phyloP scores from a whole-genome alignment of 2,329 filamentous ascomycete genomes.

The Scedosporium boydii region DNA sequence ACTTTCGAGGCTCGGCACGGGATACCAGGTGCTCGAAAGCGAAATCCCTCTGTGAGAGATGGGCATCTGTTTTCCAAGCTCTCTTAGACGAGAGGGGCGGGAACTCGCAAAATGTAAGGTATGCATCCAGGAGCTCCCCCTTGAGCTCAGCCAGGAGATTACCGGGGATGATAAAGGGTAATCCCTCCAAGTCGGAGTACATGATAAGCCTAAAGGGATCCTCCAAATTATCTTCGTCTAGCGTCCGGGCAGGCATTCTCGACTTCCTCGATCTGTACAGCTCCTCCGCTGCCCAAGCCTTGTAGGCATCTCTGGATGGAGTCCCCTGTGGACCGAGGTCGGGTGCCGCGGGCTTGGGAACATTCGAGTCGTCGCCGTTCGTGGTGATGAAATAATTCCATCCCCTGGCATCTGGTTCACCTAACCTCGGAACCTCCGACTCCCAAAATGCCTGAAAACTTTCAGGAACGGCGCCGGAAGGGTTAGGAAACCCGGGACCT shows the following conservation, averaged over 20 bases:
- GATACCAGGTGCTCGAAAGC: neutral
- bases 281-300: constrained; percentile 47
- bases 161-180: constrained; percentile 45
- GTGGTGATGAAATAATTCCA: constrained; percentile 50
- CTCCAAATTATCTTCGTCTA: constrained; percentile 66
- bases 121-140: constrained; percentile 54
- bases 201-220: constrained; percentile 79
- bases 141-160: constrained; percentile 23
- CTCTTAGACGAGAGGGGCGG: constrained; percentile 34
- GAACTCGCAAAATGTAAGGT: constrained; percentile 57
- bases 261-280: constrained; percentile 34
- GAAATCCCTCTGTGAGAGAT: constrained; percentile 27
- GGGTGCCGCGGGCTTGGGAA: constrained; percentile 27
- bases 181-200: constrained; percentile 61
- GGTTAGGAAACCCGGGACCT: constrained; percentile 28
- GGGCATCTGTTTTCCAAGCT: constrained; percentile 40
- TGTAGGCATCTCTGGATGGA: constrained; percentile 34
- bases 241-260: constrained; percentile 58
- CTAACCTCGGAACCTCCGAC: constrained; percentile 67
- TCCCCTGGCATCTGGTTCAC: constrained; percentile 61
- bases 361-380: constrained; percentile 20
- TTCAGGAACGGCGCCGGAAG: constrained; percentile 9
- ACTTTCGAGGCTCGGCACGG: neutral
- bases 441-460: constrained; percentile 76
- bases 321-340: constrained; percentile 10